phyloP scores from a whole-genome alignment of 768 basidiomycete genomes.

The Suillus paluster region DNA sequence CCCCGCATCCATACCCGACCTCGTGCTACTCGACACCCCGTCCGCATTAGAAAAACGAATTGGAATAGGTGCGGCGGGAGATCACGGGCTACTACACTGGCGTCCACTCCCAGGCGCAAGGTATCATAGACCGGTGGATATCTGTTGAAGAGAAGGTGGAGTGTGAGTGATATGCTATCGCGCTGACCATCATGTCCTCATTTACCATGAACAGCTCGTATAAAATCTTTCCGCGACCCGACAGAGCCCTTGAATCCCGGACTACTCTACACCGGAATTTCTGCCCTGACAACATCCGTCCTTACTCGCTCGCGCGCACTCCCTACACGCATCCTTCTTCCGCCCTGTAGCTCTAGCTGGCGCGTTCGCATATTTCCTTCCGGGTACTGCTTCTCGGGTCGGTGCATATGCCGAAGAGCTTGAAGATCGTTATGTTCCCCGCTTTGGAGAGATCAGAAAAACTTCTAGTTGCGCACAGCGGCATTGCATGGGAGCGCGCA shows the following conservation, averaged over 20 bases:
- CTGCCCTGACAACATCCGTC: conserved; percentile 87
- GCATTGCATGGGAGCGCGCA: conserved; percentile 61
- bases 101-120: conserved; percentile 70
- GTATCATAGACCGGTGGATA: conserved; percentile 82
- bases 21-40: too few species aligned
- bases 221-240: conserved; percentile 81
- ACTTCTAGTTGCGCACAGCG: conserved; percentile 62
- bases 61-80: conserved; percentile 65
- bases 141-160: conserved; percentile 84
- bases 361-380: conserved; percentile 85
- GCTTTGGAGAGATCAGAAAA: conserved; percentile 67
- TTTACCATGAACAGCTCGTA: conserved; percentile 54
- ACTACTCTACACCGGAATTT: conserved; percentile 88
- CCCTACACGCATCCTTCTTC: conserved; percentile 71
- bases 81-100: conserved; percentile 59
- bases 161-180: conserved; percentile 53
- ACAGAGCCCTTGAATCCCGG: conserved; percentile 88
- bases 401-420: conserved; percentile 64
- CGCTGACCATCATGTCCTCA: not conserved
- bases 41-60: too few species aligned
- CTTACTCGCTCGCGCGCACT: conserved; percentile 78
- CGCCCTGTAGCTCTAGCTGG: conserved; percentile 72
- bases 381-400: conserved; percentile 76
- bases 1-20: too few species aligned
- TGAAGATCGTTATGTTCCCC: conserved; percentile 74